Base-by-base conservation (phyloP, 2,329 filamentous ascomycete species). In the Hypoxylon sp. region DNA sequence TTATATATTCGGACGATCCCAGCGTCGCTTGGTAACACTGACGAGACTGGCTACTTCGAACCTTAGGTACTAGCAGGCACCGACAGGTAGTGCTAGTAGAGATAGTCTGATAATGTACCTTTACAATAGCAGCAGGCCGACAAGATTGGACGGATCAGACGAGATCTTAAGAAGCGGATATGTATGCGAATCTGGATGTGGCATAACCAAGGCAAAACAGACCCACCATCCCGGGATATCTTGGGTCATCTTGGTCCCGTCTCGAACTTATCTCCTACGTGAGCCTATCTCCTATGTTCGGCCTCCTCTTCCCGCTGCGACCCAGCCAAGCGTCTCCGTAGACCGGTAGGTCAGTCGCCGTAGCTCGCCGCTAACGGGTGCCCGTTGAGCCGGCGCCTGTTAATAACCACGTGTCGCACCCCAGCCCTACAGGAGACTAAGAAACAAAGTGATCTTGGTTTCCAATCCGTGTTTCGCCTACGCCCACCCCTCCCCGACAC, bases 401-500 rank as follows among this genome's bases (percentile, higher is more conserved):
- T 4, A 7, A 24, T 24, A 41, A 41, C 20, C 31, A 41, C 47
- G 45, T 55, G 13, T 40, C n/a, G 38, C 23, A 41, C 15, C 40
- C 40, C 20, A 38, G 40, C 26, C 23, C 21, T 26, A 43, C 26
- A 49, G 20, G 20, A 45, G 13, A 29, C 43, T 40, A 18, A 49
- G n/a, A 29, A 49, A 45, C 24, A 45, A 43, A 40, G 23, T 38
- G 20, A 40, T 24, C 2, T 37, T 18, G 9, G 18, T 10, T 40
- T 40, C 17, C 11, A 5, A 7, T 7, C 37, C 10, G 48, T 37
- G 38, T 55, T 46, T 56, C 40, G 23, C 41, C 41, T 31, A 40
- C 35, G 10, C n/a, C 10, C 41, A 26, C 24, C 17, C 42, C 27
- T 33, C 38, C 31, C 20, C 31, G n/a, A 38, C 27, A 45, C 26